Conservation (phyloP, 2,329 filamentous ascomycete species). For the Ampelomyces quisqualis region DNA sequence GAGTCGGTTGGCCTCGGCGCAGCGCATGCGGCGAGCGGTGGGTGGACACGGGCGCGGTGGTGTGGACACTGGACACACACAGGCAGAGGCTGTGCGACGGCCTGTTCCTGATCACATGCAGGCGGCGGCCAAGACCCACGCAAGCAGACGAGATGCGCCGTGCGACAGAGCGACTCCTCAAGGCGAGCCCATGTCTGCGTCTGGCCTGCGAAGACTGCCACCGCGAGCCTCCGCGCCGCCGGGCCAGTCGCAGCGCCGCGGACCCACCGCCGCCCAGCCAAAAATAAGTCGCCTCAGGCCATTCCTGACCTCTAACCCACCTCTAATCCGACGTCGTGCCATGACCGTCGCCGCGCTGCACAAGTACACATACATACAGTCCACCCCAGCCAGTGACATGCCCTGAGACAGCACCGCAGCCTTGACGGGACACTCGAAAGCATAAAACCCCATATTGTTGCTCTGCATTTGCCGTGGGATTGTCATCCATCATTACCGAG, state of each 20-base stretch:
- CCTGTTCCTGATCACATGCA: constrained; percentile 39
- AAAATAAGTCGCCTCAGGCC: constrained; percentile 18
- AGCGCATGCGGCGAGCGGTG: constrained; percentile 9
- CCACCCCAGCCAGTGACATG: constrained; percentile 2
- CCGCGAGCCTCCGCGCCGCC: constrained; percentile 3
- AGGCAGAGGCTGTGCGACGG: constrained; percentile 34
- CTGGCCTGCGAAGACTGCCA: constrained; percentile 4
- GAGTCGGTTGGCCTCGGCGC: too few relatives aligned
- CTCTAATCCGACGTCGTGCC: constrained; percentile 21
- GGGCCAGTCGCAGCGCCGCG: constrained; percentile 7
- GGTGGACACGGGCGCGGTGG: constrained; percentile 8
- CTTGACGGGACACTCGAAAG: neutral
- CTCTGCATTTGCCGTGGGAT: too few relatives aligned
- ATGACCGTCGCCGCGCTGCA: neutral
- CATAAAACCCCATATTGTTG: too few relatives aligned
- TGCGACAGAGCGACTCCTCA: too few relatives aligned
- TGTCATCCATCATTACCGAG: too few relatives aligned
- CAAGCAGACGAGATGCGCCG: constrained; percentile 8
- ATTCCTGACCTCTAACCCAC: too few relatives aligned
- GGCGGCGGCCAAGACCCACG: constrained; percentile 20
- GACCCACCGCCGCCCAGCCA: constrained; percentile 2
- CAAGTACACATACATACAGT: constrained; percentile 2
- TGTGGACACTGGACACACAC: constrained; percentile 11
- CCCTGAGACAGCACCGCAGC: constrained; percentile 1
- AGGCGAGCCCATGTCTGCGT: too few relatives aligned